Base-by-base conservation (phyloP, 768 basidiomycete species). In the Flagelloscypha sp. region DNA sequence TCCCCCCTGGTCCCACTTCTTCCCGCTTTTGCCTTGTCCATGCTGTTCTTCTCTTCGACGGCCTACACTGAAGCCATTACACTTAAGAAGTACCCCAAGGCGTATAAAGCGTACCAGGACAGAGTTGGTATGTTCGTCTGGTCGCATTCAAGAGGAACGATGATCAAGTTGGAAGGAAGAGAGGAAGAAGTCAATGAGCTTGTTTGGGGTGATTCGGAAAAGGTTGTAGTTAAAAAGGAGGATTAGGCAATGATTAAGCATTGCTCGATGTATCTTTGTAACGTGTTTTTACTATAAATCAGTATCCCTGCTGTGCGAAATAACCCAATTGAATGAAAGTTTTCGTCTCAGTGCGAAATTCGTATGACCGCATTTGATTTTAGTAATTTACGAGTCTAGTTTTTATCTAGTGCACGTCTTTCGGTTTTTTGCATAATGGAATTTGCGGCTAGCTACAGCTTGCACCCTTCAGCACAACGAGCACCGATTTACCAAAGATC, bases 81-180 rank as follows among this genome's bases (percentile, higher is more conserved):
- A 5, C 45, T 49, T 21, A 55, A 65, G 32, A 95, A 95, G 54
- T 90, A 89, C 50, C 74, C 80, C 2, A 57, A 57, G 11, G 70
- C 63, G 3, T 95, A 94, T 56, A 50, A 52, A 5, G 72, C 77
- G 4, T 95, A 93, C 54, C 77, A 78, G 48, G 51, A 64, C 38
- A 74, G 89, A 15, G 89, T 94, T 4, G 79, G 72, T 9, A 89
- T 89, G 82, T 93, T 94, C 50, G 56, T 72, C 21, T 72, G 58
- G 52, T n/a, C n/a, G n/a, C 61, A 0, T 6, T 51, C 6, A 36
- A 44, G 5, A 58, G 74, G 62, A 10, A 24, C 54, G 3, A 43
- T 64, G 36, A 50, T 75, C 40, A 44, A 46, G 18, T 37, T 64
- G 2, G 55, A 46, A 18, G 70, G 70, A 0, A 52, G 52, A 41